A percentile compares a stretch with the other conserved stretches of the same genome.
These are phyloP conservation scores for Colletotrichum sojae DNA, from an alignment of 2,329 filamentous ascomycete genomes.

Conservation along the genomic window DNA sequence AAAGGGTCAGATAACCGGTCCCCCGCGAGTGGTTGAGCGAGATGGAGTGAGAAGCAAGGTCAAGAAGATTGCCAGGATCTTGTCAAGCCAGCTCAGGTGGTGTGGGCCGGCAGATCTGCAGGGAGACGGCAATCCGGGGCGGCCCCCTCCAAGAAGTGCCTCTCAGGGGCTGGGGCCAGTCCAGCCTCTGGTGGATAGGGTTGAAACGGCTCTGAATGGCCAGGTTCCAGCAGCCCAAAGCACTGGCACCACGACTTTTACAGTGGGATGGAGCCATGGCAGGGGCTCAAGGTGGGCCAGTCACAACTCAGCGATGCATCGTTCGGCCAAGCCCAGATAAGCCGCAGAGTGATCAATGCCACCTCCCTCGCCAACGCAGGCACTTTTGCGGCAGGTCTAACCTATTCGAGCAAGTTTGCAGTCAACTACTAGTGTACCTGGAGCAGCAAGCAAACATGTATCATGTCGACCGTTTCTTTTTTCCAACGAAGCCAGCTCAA, in stretches of 20 bases:
- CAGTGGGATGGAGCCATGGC: constrained; percentile 15
- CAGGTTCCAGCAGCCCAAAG: constrained; percentile 31
- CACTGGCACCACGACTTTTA: constrained; percentile 13
- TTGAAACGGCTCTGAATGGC: constrained; percentile 19
- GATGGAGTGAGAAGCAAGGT: constrained; percentile 38
- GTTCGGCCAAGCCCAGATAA: constrained; percentile 26
- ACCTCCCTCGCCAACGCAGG: constrained; percentile 9
- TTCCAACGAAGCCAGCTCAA: constrained; percentile 16
- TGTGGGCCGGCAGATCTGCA: constrained; percentile 31
- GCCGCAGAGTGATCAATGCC: constrained; percentile 33
- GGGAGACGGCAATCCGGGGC: constrained; percentile 25
- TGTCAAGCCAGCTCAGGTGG: constrained; percentile 11
- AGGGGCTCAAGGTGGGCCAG: constrained; percentile 24
- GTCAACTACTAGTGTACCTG: constrained; percentile 16
- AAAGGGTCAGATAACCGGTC: not conserved
- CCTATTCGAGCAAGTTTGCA: constrained; percentile 28
- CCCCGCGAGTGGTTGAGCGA: constrained; percentile 19
- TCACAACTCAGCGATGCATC: constrained; percentile 32
- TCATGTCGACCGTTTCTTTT: constrained; percentile 32
- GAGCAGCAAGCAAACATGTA: constrained; percentile 29
- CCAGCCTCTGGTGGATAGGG: not conserved
- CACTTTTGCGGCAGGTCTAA: constrained; percentile 32
- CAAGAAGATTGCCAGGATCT: constrained; percentile 18
- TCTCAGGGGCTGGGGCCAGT: constrained; percentile 5
- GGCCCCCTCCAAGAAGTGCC: too few species aligned